These are phyloP conservation scores for Geranium incanum DNA, from an alignment of 441 rosid species.

Conservation along the genomic window DNA sequence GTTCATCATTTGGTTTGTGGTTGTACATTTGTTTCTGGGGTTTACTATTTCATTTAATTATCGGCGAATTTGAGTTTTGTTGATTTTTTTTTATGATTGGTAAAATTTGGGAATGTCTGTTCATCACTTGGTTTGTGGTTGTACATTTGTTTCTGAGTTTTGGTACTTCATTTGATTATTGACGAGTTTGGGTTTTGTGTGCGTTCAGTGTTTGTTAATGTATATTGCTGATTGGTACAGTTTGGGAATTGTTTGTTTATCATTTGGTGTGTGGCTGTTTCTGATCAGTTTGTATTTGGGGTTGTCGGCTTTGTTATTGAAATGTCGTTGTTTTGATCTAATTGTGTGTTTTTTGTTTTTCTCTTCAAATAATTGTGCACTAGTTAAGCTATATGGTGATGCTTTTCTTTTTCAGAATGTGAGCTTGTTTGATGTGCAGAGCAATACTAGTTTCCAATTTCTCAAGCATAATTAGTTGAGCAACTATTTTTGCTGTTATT, in stretches of 20 bases:
- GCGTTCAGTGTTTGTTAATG: not conserved
- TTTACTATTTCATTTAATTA: too few relatives aligned
- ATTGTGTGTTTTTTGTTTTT: not conserved
- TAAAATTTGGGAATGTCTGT: too few relatives aligned
- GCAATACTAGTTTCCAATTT: not conserved
- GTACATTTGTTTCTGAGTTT: too few relatives aligned
- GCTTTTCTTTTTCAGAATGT: not conserved
- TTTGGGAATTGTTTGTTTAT: not conserved
- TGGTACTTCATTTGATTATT: not conserved
- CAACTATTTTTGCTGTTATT: conserved; percentile 8
- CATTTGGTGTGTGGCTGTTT: not conserved
- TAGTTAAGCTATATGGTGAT: not conserved
- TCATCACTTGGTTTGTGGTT: too few relatives aligned
- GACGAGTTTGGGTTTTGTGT: not conserved
- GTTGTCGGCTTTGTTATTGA: not conserved
- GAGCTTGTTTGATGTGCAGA: not conserved
- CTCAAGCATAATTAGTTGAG: not conserved
- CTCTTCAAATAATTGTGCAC: not conserved
- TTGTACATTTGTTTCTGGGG: too few relatives aligned
- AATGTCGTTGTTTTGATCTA: not conserved
- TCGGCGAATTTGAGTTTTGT: too few relatives aligned
- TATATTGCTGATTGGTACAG: not conserved
- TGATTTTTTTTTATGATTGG: too few relatives aligned
- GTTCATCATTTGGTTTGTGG: too few relatives aligned
- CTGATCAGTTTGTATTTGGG: not conserved